phyloP scores from a whole-genome alignment of 1,284 basidiomycete genomes.

The Filobasidium uniguttulatum region DNA sequence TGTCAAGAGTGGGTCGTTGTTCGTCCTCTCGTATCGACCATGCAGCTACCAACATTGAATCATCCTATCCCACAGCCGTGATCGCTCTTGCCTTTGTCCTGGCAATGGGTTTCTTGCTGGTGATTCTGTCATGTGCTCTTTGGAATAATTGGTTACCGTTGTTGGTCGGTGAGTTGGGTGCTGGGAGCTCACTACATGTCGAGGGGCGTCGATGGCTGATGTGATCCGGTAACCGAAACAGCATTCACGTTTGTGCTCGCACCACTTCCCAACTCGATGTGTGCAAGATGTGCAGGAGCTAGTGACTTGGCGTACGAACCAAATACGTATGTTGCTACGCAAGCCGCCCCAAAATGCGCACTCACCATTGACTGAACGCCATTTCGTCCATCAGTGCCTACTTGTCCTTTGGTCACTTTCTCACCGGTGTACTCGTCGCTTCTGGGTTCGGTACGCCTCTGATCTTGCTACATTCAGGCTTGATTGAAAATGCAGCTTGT shows the following conservation, averaged over 20 bases:
- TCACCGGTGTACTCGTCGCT: constrained; percentile 78
- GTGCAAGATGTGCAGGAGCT: constrained; percentile 40
- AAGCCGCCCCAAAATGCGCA: not conserved
- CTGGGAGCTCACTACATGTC: too few relatives aligned
- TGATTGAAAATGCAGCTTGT: constrained; percentile 74
- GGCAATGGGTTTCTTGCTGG: constrained; percentile 88
- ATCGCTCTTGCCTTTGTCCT: constrained; percentile 91
- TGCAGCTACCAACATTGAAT: too few relatives aligned
- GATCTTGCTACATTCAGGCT: constrained; percentile 77
- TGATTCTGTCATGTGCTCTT: constrained; percentile 93
- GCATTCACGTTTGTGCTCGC: constrained; percentile 91
- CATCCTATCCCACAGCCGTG: constrained; percentile 47
- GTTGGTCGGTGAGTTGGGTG: constrained; percentile 67
- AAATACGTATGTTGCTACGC: constrained; percentile 30
- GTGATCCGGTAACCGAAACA: constrained; percentile 33
- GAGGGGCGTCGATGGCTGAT: constrained; percentile 6
- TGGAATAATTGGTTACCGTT: constrained; percentile 96
- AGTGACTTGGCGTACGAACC: constrained; percentile 45
- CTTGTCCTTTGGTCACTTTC: constrained; percentile 87
- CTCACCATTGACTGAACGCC: not conserved
- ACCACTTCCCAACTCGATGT: constrained; percentile 82
- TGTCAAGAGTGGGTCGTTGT: too few relatives aligned
- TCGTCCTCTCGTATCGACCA: too few relatives aligned
- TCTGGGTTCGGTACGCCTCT: constrained; percentile 91
- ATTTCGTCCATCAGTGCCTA: constrained; percentile 48